A percentile compares a stretch with the other conserved stretches of the same genome.
These are phyloP conservation scores for Candida mesenterica DNA, from an alignment of 1,139 yeast species.

Conservation along the genomic window DNA sequence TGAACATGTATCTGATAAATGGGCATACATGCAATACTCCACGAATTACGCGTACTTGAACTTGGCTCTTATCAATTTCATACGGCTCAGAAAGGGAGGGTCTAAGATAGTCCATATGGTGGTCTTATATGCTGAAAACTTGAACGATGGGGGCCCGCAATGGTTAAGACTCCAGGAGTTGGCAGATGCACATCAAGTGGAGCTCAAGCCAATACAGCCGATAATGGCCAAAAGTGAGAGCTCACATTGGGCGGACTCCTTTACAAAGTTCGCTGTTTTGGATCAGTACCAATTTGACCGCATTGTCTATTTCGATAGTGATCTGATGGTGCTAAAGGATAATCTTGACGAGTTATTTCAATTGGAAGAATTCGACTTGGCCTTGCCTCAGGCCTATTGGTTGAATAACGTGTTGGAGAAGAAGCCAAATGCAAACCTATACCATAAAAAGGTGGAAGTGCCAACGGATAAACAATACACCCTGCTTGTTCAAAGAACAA, in stretches of 20 bases:
- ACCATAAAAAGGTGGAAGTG: slow-evolving; percentile 16
- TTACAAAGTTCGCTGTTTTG: slow-evolving; percentile 55
- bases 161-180: slow-evolving; percentile 11
- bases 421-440: slow-evolving; percentile 11
- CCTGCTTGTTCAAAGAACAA: slow-evolving; percentile 7
- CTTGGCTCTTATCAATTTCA: slow-evolving; percentile 33
- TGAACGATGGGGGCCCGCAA: slow-evolving; percentile 12
- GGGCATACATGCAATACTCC: slow-evolving; percentile 39
- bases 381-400: slow-evolving; percentile 44
- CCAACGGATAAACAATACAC: slow-evolving; percentile 13
- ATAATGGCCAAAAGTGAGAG: slow-evolving; percentile 18
- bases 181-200: slow-evolving; percentile 15
- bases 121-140: slow-evolving; percentile 22
- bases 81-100: slow-evolving; percentile 20
- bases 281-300: slow-evolving; percentile 44
- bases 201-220: slow-evolving; percentile 21
- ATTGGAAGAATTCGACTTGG: slow-evolving; percentile 26
- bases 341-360: slow-evolving; percentile 35
- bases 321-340: slow-evolving; percentile 30
- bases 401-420: slow-evolving; percentile 19
- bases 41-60: slow-evolving; percentile 33
- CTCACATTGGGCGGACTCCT: slow-evolving; percentile 49
- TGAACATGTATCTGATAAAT: slow-evolving; percentile 9
- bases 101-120: slow-evolving; percentile 27
- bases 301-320: slow-evolving; percentile 43